A percentile compares a stretch with the other conserved stretches of the same genome.
Conservation (phyloP, 441 rosid species). For the Biscutella auriculata region DNA sequence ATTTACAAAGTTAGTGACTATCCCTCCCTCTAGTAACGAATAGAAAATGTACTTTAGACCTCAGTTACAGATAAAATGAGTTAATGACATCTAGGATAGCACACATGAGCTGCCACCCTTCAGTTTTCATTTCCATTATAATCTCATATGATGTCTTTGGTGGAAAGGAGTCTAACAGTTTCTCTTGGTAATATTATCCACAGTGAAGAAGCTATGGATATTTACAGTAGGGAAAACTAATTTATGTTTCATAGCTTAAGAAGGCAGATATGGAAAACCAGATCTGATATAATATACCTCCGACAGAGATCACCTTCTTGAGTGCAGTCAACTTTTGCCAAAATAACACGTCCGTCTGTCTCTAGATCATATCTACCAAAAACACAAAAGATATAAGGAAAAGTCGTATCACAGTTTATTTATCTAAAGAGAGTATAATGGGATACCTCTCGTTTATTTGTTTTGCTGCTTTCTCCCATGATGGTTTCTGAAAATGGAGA, state of each 20-base stretch:
- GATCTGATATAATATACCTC: constrained; percentile 41
- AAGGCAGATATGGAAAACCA: constrained; percentile 8
- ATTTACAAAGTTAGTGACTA: neutral
- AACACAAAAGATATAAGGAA: neutral
- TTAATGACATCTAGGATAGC: neutral
- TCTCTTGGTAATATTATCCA: neutral
- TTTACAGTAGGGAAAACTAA: neutral
- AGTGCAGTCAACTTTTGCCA: constrained; percentile 91
- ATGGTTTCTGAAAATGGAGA: constrained; percentile 63
- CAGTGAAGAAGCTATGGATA: neutral
- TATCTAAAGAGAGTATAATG: constrained; percentile 1
- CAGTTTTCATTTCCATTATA: neutral
- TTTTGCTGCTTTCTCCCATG: constrained; percentile 94
- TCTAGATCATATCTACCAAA: constrained; percentile 79
- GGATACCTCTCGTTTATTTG: constrained; percentile 67
- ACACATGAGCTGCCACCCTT: neutral
- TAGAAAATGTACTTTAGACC: neutral
- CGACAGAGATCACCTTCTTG: constrained; percentile 62
- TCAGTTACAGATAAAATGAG: neutral
- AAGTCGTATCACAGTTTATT: neutral
- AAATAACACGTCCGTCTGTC: constrained; percentile 76
- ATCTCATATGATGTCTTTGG: neutral
- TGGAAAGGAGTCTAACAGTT: constrained; percentile 1
- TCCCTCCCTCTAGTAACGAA: neutral
- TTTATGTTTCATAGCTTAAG: neutral